Evolutionary conservation across 2,329 filamentous ascomycete species (phyloP), one percentile per base, ranked within the genome.

Genomic region (Hymenoscyphus fraxineus): DNA sequence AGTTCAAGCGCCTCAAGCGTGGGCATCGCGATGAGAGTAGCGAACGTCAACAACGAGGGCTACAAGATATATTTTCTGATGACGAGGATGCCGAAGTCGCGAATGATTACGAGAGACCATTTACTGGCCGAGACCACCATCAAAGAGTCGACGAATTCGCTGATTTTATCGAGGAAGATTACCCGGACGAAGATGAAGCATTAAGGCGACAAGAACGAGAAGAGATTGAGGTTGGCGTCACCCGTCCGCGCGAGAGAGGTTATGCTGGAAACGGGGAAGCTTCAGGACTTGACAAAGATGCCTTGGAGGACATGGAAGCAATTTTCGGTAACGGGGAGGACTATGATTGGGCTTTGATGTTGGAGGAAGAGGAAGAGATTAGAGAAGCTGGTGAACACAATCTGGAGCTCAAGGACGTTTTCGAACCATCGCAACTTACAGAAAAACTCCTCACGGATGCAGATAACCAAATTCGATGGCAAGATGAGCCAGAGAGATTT

Each of bases 161-260:
- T 66, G 93, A 94, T 76, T 99, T 99, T 77, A 99, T 99, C 74
- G 94, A 98, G 76, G 93, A 97, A 72, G 95, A 98, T 72, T 93
- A 92, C 67, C 91, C 93, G 59, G 91, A 92, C 59, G 92, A 96
- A 69, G 92, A 96, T 68, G 88, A 90, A 66, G 91, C 92, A 72
- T 83, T 86, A 19, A 86, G 89, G 63, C 87, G 86, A 65, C 86
- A 92, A 70, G 85, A 88, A 68, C 44, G 22, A 27, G 93, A 97
- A 76, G 93, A 98, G 74, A 84, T 90, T 71, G 93, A 97, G 75
- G 44, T 51, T 19, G 44, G 44, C 3, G 92, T 98, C 66, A 92
- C 92, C 63, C 86, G 92, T 47, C 92, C 93, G 0, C 86, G 88
- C 63, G 86, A 90, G 68, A 86, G 87, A 64, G 87, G 89, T 32